These are phyloP conservation scores for Begonia loranthoides DNA, from an alignment of 306 rosid species.

Conservation along the genomic window DNA sequence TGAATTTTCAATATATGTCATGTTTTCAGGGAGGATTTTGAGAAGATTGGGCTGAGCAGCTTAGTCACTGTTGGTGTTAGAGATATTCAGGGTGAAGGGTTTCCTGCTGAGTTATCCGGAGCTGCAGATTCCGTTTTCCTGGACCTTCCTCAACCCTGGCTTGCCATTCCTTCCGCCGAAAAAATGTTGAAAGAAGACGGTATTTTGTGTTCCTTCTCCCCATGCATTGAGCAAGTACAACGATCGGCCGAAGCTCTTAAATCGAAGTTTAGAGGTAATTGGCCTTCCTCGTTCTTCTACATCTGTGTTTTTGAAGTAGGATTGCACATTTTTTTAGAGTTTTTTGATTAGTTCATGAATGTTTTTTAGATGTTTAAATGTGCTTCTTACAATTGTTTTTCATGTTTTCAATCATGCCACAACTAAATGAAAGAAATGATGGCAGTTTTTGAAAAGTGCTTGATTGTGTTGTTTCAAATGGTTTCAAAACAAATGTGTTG, in stretches of 20 bases:
- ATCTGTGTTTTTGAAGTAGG: not conserved
- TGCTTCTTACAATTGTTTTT: too few relatives aligned
- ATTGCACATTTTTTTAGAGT: too few relatives aligned
- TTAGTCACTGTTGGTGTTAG: conserved; percentile 60
- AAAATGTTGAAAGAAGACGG: conserved; percentile 65
- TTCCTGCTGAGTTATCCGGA: conserved; percentile 50
- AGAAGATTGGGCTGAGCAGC: conserved; percentile 62
- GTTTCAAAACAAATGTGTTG: too few relatives aligned
- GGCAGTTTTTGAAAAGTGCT: too few relatives aligned
- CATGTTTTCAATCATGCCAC: too few relatives aligned
- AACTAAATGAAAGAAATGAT: too few relatives aligned
- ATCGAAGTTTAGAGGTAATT: conserved; percentile 47
- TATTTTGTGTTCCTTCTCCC: conserved; percentile 67
- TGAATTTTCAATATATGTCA: too few relatives aligned
- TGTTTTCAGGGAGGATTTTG: conserved; percentile 60
- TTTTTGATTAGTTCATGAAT: too few relatives aligned
- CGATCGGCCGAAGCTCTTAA: conserved; percentile 51
- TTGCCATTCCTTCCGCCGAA: conserved; percentile 67
- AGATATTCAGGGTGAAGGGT: conserved; percentile 83
- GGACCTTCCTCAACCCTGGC: conserved; percentile 93
- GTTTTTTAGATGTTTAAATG: too few relatives aligned
- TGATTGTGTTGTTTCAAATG: too few relatives aligned
- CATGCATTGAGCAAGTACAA: conserved; percentile 77
- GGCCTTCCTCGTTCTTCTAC: not conserved
- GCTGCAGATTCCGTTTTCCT: conserved; percentile 61